phyloP scores from a whole-genome alignment of 2,329 filamentous ascomycete genomes.

The Grosmannia serpens region DNA sequence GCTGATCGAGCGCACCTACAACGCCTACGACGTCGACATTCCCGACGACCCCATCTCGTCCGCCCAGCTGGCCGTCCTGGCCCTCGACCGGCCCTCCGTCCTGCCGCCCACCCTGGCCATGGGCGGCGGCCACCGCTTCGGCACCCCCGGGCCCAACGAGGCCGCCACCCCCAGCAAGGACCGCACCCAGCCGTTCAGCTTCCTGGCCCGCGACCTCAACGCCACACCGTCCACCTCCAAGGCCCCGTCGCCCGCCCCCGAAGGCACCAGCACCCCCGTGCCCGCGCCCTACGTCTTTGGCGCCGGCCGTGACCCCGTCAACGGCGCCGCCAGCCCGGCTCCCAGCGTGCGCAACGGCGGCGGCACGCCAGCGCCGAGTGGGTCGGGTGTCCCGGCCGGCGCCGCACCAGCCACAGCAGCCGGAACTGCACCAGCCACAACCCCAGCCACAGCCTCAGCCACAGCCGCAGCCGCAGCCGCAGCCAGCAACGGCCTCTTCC shows the following conservation, averaged over 20 bases:
- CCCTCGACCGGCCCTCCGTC: conserved; percentile 48
- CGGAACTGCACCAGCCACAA: not conserved
- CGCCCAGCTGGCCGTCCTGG: conserved; percentile 62
- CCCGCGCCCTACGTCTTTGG: conserved; percentile 46
- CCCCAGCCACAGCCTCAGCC: not conserved
- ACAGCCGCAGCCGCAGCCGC: conserved; percentile 8
- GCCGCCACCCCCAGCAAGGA: conserved; percentile 52
- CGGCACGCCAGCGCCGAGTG: conserved; percentile 28
- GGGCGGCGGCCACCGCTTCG: conserved; percentile 27
- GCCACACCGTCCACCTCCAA: conserved; percentile 76
- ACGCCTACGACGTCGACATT: conserved; percentile 77
- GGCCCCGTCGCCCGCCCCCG: conserved; percentile 77
- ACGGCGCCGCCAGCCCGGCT: conserved; percentile 38
- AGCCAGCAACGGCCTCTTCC: not conserved
- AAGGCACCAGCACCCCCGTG: conserved; percentile 57
- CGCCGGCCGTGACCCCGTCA: conserved; percentile 28
- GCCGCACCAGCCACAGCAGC: not conserved
- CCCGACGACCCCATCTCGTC: conserved; percentile 83
- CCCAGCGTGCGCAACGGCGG: conserved; percentile 35
- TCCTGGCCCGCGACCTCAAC: conserved; percentile 53
- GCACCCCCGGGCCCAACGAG: conserved; percentile 20
- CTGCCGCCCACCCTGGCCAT: conserved; percentile 25
- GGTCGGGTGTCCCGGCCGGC: not conserved
- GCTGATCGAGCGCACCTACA: conserved; percentile 77
- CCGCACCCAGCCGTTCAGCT: conserved; percentile 54